Evolutionary conservation across 75 land plant genomes (phyloP).

Genomic region (Selaginella tamariscina): DNA sequence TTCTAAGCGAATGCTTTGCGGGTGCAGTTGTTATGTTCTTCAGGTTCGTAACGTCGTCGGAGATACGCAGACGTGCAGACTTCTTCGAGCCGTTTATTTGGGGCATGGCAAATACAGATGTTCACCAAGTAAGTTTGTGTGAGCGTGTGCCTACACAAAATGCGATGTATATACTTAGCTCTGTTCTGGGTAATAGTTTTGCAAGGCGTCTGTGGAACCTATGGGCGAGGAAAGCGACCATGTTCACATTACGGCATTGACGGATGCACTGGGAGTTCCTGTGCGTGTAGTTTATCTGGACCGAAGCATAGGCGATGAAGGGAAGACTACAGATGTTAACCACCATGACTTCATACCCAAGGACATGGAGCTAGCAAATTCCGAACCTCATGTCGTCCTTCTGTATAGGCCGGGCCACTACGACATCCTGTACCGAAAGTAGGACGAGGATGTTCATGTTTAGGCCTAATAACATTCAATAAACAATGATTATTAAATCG

Average conservation of each 20-base stretch:
- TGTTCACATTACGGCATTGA: conserved; percentile 76
- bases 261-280: conserved; percentile 87
- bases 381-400: conserved; percentile 46
- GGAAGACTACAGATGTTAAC: conserved; percentile 40
- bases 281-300: conserved; percentile 94
- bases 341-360: conserved; percentile 79
- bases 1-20: neutral
- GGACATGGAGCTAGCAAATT: conserved; percentile 14
- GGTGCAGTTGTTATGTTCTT: conserved; percentile 89
- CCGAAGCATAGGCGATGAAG: conserved; percentile 47
- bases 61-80: conserved; percentile 72
- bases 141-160: neutral
- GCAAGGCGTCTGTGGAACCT: conserved; percentile 87
- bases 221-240: conserved; percentile 99
- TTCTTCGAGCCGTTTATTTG: conserved; percentile 89
- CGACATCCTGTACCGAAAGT: conserved; percentile 81
- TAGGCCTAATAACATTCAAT: too few relatives aligned
- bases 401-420: conserved; percentile 95
- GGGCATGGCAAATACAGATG: conserved; percentile 49
- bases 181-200: conserved; percentile 44
- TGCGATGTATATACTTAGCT: neutral
- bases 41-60: conserved; percentile 92
- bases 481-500: too few relatives aligned
- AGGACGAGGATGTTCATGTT: too few relatives aligned
- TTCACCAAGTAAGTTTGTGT: conserved; percentile 53